Conservation (phyloP, 2,329 filamentous ascomycete species). For the Arthrocladium fulminans region DNA sequence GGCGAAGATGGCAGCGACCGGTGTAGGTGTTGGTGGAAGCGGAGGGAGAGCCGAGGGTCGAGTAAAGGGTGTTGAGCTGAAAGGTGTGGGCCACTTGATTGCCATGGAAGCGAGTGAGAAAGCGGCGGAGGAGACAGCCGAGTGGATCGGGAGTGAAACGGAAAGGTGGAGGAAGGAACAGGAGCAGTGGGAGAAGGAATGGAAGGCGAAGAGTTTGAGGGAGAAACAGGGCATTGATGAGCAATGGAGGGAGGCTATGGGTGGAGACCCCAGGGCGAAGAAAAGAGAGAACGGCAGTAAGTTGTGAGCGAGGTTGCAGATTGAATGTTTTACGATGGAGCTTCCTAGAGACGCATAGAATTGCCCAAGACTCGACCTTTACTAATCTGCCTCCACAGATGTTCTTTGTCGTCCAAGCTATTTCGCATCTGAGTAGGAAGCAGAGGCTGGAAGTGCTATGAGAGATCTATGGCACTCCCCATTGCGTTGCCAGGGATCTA, state of each 20-base stretch:
- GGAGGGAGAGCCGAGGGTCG: conserved; percentile 46
- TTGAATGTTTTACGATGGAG: too few relatives aligned
- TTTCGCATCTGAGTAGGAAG: too few relatives aligned
- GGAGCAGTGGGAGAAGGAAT: conserved; percentile 17
- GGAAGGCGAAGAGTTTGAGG: conserved; percentile 16
- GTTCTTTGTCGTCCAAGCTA: too few relatives aligned
- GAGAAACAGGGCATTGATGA: conserved; percentile 23
- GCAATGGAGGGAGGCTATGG: conserved; percentile 20
- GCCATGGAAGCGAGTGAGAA: conserved; percentile 24
- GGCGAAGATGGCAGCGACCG: conserved; percentile 34
- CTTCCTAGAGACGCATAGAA: too few relatives aligned
- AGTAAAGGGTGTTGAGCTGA: conserved; percentile 22
- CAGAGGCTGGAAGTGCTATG: too few relatives aligned
- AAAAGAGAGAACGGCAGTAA: conserved; percentile 11
- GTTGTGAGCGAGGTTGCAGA: background rate
- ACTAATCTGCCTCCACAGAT: too few relatives aligned
- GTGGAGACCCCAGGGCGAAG: conserved; percentile 15
- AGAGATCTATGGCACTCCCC: too few relatives aligned
- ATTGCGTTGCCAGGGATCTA: too few relatives aligned
- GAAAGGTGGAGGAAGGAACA: conserved; percentile 20
- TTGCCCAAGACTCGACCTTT: too few relatives aligned
- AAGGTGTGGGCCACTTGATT: conserved; percentile 22
- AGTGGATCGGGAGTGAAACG: conserved; percentile 21
- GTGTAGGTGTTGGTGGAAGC: conserved; percentile 33
- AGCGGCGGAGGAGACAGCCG: conserved; percentile 19